These are phyloP conservation scores for Trichosporon sp. DNA, from an alignment of 1,284 basidiomycete species.

Conservation along the genomic window DNA sequence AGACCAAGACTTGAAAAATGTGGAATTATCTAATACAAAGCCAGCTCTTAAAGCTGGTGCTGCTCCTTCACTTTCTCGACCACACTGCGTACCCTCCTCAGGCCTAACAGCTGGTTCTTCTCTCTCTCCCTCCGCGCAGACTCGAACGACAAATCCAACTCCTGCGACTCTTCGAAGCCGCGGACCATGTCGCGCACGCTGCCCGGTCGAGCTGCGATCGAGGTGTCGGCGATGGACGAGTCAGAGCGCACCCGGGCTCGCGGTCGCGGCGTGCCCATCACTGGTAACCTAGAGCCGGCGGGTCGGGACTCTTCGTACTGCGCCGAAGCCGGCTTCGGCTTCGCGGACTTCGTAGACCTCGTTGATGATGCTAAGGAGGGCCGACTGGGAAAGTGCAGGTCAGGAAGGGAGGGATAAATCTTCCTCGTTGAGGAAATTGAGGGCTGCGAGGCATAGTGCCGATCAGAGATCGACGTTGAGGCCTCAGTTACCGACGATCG, in stretches of 20 bases:
- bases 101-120: neutral
- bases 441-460: neutral
- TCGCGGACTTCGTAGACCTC: too few relatives aligned
- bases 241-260: neutral
- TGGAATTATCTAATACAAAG: neutral
- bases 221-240: neutral
- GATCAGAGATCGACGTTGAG: neutral
- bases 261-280: neutral
- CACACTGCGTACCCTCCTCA: slow-evolving; percentile 9
- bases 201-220: neutral
- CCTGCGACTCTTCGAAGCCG: slow-evolving; percentile 6
- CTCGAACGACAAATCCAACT: slow-evolving; percentile 11
- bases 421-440: neutral
- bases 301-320: neutral
- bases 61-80: slow-evolving; percentile 4
- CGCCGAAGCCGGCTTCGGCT: too few relatives aligned
- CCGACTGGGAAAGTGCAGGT: neutral
- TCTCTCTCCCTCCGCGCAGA: slow-evolving; percentile 10
- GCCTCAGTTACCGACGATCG: neutral
- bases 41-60: neutral
- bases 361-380: neutral
- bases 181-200: slow-evolving; percentile 5
- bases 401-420: neutral
- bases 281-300: neutral
- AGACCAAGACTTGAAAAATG: neutral